phyloP scores from a whole-genome alignment of 805 yeast species.

The Sungouiella thailandica region DNA sequence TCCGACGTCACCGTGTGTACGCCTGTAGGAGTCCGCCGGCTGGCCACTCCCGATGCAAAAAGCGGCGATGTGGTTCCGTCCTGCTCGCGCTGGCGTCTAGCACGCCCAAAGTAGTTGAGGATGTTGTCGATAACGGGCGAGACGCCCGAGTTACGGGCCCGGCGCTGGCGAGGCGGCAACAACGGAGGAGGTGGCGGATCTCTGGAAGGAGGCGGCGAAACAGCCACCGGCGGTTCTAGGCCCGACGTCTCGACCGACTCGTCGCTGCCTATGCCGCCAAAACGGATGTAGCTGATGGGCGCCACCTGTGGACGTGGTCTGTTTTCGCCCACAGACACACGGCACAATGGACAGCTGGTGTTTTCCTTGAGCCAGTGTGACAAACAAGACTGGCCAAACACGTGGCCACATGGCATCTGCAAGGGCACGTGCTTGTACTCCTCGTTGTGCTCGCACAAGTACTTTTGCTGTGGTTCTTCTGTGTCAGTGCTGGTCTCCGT shows the following conservation, averaged over 20 bases:
- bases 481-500: too few relatives aligned
- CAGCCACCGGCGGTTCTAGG: neutral
- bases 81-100: slow-evolving; percentile 5
- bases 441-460: slow-evolving; percentile 10
- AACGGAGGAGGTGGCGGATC: slow-evolving; percentile 11
- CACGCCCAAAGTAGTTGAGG: slow-evolving; percentile 9
- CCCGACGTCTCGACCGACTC: neutral
- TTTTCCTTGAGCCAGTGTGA: slow-evolving; percentile 76
- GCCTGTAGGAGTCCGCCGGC: slow-evolving; percentile 43
- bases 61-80: slow-evolving; percentile 12
- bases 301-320: slow-evolving; percentile 3
- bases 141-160: slow-evolving; percentile 9
- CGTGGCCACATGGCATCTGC: slow-evolving; percentile 78
- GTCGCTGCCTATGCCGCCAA: slow-evolving; percentile 9
- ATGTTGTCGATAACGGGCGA: slow-evolving; percentile 14
- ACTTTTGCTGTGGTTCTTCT: slow-evolving; percentile 6
- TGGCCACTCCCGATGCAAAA: slow-evolving; percentile 46
- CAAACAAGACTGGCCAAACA: slow-evolving; percentile 83
- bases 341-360: slow-evolving; percentile 82
- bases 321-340: slow-evolving; percentile 33
- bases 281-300: slow-evolving; percentile 11
- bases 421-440: slow-evolving; percentile 54
- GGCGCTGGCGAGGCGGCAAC: neutral
- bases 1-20: slow-evolving; percentile 31
- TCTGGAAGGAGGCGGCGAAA: slow-evolving; percentile 2